Evolutionary conservation across 2,329 filamentous ascomycete genomes (phyloP).

Genomic region (Allantophomopsis lycopodina): DNA sequence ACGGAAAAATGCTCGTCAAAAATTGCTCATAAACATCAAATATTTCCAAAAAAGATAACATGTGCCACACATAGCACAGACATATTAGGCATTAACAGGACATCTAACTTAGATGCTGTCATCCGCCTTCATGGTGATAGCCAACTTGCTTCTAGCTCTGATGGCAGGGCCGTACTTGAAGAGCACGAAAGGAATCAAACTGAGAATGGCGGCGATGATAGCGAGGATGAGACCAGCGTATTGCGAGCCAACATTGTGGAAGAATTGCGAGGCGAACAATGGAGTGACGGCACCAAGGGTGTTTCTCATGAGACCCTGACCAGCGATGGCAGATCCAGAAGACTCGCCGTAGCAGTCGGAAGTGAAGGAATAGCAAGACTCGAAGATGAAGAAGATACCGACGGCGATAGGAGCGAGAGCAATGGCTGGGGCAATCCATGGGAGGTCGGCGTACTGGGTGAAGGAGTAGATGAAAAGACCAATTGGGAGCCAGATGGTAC

Average conservation of each 20-base stretch:
- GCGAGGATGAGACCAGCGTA: slow-evolving; percentile 63
- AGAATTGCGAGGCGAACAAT: slow-evolving; percentile 61
- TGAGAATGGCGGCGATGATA: slow-evolving; percentile 35
- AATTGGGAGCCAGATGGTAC: slow-evolving; percentile 58
- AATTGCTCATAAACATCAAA: too few relatives aligned
- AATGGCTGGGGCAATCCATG: slow-evolving; percentile 51
- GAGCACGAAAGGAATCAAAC: slow-evolving; percentile 63
- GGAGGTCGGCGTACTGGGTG: slow-evolving; percentile 35
- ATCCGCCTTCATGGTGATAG: slow-evolving; percentile 1
- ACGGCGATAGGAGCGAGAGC: slow-evolving; percentile 47
- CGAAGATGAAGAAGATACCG: slow-evolving; percentile 72
- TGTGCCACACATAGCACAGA: too few relatives aligned
- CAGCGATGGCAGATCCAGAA: slow-evolving; percentile 71
- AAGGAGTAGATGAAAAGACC: slow-evolving; percentile 61
- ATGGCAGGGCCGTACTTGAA: slow-evolving; percentile 41
- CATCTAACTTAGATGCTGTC: too few relatives aligned
- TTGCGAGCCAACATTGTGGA: slow-evolving; percentile 53
- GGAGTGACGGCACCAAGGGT: slow-evolving; percentile 69
- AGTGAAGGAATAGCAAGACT: slow-evolving; percentile 81
- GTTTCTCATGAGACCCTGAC: slow-evolving; percentile 75
- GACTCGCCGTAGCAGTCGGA: slow-evolving; percentile 77
- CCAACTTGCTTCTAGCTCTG: slow-evolving; percentile 18
- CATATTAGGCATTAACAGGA: too few relatives aligned
- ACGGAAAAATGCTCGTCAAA: too few relatives aligned
- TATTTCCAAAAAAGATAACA: too few relatives aligned